Base-by-base conservation (phyloP, 441 rosid genomes). In the Gossypium davidsonii region DNA sequence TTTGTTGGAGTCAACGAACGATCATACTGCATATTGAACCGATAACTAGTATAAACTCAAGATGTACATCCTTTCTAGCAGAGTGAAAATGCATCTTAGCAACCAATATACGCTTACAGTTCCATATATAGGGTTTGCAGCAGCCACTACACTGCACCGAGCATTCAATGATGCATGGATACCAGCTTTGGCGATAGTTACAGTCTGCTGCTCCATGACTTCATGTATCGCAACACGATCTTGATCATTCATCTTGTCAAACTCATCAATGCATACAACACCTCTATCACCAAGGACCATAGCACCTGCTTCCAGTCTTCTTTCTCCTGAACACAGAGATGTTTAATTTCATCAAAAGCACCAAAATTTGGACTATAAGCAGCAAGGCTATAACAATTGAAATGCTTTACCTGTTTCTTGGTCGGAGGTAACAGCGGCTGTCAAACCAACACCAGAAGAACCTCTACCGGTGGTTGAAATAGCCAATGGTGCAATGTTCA, bases 201-300 rank as follows among this genome's bases (percentile, higher is more conserved):
- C 99, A 23, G 99, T 94, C 84, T 94, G 99, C 84, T 94, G 99
- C 83, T 94, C 99, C 99, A 94, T 94, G 72, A 94, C 99, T 79
- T 94, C 99, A 71, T 94, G 98, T 74, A 94, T 94, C 17, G 99
- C 97, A 83, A 94, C 99, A 74, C 99, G 93, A 85, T 94, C 99
- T 83, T 85, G 96, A 79, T 94, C 99, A 75, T 90, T 94, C 99
- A 94, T 94, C 87, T 94, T 94, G 84, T 94, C 99, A 77, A 94
- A 94, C 85, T 92, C 98, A 53, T 94, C 98, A 76, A 92, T 94
- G 77, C 98, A 94, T 66, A 94, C 99, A 70, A 92, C 89, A 79
- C 98, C 99, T 82, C 91, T 82, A 79, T 94, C 98, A 61, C 92
- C 99, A 73, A 94, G 99, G 84, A 94, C 99, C 99, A 94, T 94